Evolutionary conservation across 208 protist species (phyloP).

Genomic region (Leishmania major): DNA sequence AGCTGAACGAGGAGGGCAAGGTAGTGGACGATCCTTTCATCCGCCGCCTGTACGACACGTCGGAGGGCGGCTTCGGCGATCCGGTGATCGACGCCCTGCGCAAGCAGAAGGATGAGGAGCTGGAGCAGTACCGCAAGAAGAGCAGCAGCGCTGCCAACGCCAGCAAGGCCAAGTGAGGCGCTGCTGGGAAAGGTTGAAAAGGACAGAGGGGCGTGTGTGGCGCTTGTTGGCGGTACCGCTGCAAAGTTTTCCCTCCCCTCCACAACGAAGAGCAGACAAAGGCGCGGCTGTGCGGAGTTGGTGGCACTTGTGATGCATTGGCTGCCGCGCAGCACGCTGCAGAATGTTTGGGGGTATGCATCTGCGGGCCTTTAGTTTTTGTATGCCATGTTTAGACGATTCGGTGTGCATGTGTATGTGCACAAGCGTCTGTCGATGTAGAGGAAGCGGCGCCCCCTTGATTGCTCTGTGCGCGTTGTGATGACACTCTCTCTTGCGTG

Average conservation of each 20-base stretch:
- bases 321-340: not conserved
- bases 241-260: not conserved
- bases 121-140: constrained; percentile 79
- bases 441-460: not conserved
- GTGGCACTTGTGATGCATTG: not conserved
- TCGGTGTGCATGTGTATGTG: not conserved
- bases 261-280: not conserved
- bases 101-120: constrained; percentile 89
- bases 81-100: constrained; percentile 79
- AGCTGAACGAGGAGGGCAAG: constrained; percentile 35
- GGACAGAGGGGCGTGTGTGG: not conserved
- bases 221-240: not conserved
- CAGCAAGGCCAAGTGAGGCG: constrained; percentile 4
- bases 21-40: constrained; percentile 68
- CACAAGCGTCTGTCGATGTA: not conserved
- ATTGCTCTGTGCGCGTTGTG: not conserved
- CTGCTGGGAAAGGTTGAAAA: not conserved
- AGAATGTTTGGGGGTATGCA: not conserved
- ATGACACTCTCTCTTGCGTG: not conserved
- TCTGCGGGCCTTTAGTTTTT: not conserved
- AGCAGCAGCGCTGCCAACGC: constrained; percentile 15
- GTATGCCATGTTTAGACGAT: not conserved
- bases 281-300: not conserved
- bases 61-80: constrained; percentile 76
- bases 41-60: constrained; percentile 62